Evolutionary conservation across 441 rosid genomes (phyloP).

Genomic region (Sinapis alba): DNA sequence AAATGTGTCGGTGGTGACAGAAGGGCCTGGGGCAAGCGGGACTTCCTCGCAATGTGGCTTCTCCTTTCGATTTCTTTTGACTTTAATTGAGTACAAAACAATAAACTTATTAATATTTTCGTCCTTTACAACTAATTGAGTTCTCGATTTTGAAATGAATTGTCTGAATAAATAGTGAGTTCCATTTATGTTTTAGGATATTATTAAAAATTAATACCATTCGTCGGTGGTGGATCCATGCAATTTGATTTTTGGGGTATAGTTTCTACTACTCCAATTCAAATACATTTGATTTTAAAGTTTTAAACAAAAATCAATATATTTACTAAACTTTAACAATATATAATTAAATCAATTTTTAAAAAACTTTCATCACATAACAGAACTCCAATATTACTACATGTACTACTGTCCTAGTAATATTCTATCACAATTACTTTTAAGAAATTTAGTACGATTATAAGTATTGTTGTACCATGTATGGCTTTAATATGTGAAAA

Average conservation of each 20-base stretch:
- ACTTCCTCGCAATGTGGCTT: conserved; percentile 32
- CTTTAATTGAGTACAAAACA: background rate
- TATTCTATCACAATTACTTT: background rate
- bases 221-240: background rate
- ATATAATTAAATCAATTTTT: too few species aligned
- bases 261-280: background rate
- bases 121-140: background rate
- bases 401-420: background rate
- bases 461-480: background rate
- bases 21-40: conserved; percentile 27
- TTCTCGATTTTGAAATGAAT: background rate
- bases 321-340: too few species aligned
- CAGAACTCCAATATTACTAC: too few species aligned
- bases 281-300: too few species aligned
- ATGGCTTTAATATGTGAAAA: background rate
- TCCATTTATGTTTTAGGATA: background rate
- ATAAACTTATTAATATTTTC: background rate
- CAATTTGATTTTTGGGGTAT: background rate
- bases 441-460: background rate
- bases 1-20: conserved; percentile 37
- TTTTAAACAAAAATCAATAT: too few species aligned
- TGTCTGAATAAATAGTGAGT: background rate
- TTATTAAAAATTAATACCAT: background rate
- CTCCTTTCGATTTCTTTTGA: conserved; percentile 14
- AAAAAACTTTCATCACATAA: too few species aligned